Evolutionary conservation across 345 rosid genomes (phyloP).

Genomic region (Psidium guajava): DNA sequence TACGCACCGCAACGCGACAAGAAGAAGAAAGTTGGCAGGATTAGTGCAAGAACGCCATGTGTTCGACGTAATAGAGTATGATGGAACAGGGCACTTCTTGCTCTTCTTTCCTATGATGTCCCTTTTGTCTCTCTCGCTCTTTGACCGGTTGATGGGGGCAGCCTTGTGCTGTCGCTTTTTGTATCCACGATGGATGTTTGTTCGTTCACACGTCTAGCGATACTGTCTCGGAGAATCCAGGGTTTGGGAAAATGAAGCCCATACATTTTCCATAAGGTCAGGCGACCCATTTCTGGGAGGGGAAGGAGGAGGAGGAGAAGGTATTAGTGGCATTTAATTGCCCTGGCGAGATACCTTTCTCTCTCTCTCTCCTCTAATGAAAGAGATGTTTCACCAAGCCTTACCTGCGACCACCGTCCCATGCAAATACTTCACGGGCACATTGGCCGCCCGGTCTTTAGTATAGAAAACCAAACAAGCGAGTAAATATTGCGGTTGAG

Average conservation of each 20-base stretch:
- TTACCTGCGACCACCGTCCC: not conserved
- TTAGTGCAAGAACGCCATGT: not conserved
- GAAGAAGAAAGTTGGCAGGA: not conserved
- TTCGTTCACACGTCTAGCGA: not conserved
- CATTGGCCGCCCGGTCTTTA: not conserved
- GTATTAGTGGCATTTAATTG: not conserved
- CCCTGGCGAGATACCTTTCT: not conserved
- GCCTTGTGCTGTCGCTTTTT: not conserved
- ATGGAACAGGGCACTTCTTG: not conserved
- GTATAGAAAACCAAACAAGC: not conserved
- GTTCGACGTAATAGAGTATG: not conserved
- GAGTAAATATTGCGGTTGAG: not conserved
- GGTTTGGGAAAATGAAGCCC: not conserved
- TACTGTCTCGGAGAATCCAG: not conserved
- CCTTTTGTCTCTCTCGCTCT: not conserved
- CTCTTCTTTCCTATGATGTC: not conserved
- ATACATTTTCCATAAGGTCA: not conserved
- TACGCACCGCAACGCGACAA: not conserved
- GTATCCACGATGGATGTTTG: not conserved
- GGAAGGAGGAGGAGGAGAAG: not conserved
- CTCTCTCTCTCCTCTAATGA: not conserved
- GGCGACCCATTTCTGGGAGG: not conserved
- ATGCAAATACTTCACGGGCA: not conserved
- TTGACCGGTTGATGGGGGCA: not conserved
- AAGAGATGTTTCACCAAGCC: not conserved